Evolutionary conservation across 148 eudicot genomes (phyloP), one percentile per base, ranked within the genome.

Genomic region (Silene latifolia): DNA sequence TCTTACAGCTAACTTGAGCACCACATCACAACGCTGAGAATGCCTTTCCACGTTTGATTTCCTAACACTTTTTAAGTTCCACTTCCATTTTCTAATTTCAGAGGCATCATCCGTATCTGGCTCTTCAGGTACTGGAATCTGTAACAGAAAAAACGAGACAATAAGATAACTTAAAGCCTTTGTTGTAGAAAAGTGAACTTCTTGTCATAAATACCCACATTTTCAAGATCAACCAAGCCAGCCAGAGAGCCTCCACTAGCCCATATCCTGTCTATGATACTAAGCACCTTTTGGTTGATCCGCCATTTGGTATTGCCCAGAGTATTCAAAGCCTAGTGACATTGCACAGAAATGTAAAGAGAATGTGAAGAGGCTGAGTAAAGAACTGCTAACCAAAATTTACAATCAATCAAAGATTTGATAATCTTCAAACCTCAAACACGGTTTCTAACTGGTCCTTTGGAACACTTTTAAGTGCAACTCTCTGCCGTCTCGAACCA

Each of bases 301-400:
- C 89, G 89, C 98, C 98, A 93, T 86, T 93, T 93, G 63, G 94
- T 87, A 80, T 76, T 87, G 14, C 98, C 98, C 62, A 93, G 93
- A 39, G 97, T 86, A 73, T 91, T 78, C 74, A 93, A 93, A 56
- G 98, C 98, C 98, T 93, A 68, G 39, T 10, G 72, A 72, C 67
- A 76, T 23, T 56, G 25, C 67, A 67, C 42, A 73, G 18, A 29
- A 58, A 61, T 5, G 19, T 9, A 6, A 27, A 27, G 29, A n/a
- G n/a, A n/a, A 27, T 27, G 29, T 27, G 2, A 61, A 69, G 12
- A 24, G 72, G 56, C 57, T 51, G 56, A 61, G 63, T 23, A 54
- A 64, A 62, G 24, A 63, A 11, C 47, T 14, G 59, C 14, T 19
- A 27, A 29, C 24, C 27, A 63, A 8, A 42, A 47, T 39, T 44